phyloP scores from a whole-genome alignment of 83 land plant species.

The Isoetes engelmannii region DNA sequence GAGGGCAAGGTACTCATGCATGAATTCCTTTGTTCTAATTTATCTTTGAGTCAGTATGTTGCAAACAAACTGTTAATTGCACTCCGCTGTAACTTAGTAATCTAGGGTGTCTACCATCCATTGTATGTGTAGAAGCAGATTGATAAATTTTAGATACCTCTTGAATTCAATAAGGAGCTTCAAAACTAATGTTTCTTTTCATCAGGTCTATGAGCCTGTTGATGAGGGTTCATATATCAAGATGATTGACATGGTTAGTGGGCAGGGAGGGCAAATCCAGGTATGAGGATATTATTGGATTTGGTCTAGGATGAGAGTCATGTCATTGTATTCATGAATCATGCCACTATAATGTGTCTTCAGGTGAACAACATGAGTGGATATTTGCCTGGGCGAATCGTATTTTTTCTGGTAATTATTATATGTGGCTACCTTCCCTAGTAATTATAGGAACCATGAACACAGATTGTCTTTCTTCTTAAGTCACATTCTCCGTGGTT shows the following conservation, averaged over 20 bases:
- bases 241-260: slow-evolving; percentile 98
- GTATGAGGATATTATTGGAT: slow-evolving; percentile 22
- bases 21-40: too few relatives aligned
- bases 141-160: neutral
- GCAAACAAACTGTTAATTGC: too few relatives aligned
- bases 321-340: neutral
- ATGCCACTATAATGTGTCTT: slow-evolving; percentile 6
- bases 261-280: slow-evolving; percentile 88
- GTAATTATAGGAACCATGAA: too few relatives aligned
- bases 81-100: too few relatives aligned
- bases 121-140: neutral
- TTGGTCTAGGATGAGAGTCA: too few relatives aligned
- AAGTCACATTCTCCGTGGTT: too few relatives aligned
- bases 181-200: too few relatives aligned
- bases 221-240: slow-evolving; percentile 96
- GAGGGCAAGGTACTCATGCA: too few relatives aligned
- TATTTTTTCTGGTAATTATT: slow-evolving; percentile 82
- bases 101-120: neutral
- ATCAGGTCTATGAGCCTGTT: slow-evolving; percentile 92
- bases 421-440: neutral
- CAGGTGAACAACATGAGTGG: slow-evolving; percentile 98
- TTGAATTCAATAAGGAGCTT: neutral
- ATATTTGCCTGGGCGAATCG: slow-evolving; percentile 95
- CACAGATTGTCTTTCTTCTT: too few relatives aligned
- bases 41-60: too few relatives aligned